Evolutionary conservation across 2,329 filamentous ascomycete species (phyloP), one percentile per base, ranked within the genome.

Genomic region (Xylaria digitata): DNA sequence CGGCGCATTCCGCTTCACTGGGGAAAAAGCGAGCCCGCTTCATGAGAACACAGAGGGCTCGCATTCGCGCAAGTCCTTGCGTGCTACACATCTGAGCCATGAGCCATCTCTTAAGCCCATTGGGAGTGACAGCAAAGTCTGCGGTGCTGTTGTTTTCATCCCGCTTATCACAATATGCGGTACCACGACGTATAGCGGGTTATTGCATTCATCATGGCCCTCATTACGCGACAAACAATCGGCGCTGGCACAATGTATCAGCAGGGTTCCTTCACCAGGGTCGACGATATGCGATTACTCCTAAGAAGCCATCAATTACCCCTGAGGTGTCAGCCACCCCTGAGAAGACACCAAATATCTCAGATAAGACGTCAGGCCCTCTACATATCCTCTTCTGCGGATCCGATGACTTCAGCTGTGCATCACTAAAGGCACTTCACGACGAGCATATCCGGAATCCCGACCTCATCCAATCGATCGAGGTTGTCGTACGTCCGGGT

Each of bases 381-480:
- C 83, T 99, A 37, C 86, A 90, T 40, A 93, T 99, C 61, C 86
- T 99, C 3, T 99, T 97, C 80, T 98, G 94, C 80, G 96, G 96
- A 69, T 96, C 95, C 2, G 96, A 99, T 78, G 85, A 89, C 2
- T 97, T 98, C 80, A 97, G 95, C 81, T 91, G 91, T 74, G 86
- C 86, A 59, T 93, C 93, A 1, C 83, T 99, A 56, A 82, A 82
- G 65, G 91, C 92, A 6, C 81, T 99, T 40, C 79, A 90, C 72
- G 75, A 81, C 5, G 90, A 93, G 75, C 85, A 89, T 59, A 67
- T 78, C 30, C 75, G 74, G 60, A 84, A 84, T 63, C 84, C 81
- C 6, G 80, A 80, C 19, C 81, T 88, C 11, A 89, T 97, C 61
- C 83, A 85, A 64, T 93, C 92, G 5, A 90, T 99, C 70, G 91